Base-by-base conservation (phyloP, 2,329 filamentous ascomycete genomes). In the Beauveria scarabaeidicola region DNA sequence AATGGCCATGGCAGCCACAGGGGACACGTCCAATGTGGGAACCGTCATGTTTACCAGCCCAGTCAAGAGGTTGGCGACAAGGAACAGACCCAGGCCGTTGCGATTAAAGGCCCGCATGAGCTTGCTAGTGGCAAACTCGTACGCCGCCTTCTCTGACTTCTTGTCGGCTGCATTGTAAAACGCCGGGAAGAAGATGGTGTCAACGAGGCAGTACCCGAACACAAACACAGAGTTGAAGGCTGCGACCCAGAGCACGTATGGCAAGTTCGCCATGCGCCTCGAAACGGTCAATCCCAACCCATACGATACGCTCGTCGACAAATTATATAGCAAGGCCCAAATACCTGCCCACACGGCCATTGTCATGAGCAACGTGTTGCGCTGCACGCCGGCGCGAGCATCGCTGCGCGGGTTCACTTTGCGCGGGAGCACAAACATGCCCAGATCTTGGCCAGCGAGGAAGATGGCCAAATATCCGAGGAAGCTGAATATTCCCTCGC, bases 401-500 rank as follows among this genome's bases (percentile, higher is more conserved):
- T 73, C 67, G 68, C 74, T 75, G 63, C 74, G 75, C 61, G 73
- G 68, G 63, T 69, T 75, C 66, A 80, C 69, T 69, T 72, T 75
- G 61, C 85, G 72, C 3, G 90, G 90, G 41, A 97, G 82, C 61
- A 94, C 82, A 62, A 87, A 83, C 73, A 92, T 86, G 53, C 94
- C 94, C 19, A 87, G 83, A 44, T 89, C 88, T 69, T 95, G 91
- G 3, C 94, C 94, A 0, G 90, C 86, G 43, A 99, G 83, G 73
- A 97, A 99, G 61, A 99, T 97, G 51, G 93, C 89, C 50, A 99
- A 81, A 70, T 99, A 99, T 5, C 94, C 94, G 53, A 90, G 75
- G 72, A 97, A 96, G 58, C 91, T 96, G 72, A 93, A 96, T n/a
- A 99, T 81, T 0, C 94, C 94, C 72, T 99, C 94, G 27, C 93